Evolutionary conservation across 2,329 filamentous ascomycete species (phyloP), one percentile per base, ranked within the genome.

Genomic region (Botrytis galanthina): DNA sequence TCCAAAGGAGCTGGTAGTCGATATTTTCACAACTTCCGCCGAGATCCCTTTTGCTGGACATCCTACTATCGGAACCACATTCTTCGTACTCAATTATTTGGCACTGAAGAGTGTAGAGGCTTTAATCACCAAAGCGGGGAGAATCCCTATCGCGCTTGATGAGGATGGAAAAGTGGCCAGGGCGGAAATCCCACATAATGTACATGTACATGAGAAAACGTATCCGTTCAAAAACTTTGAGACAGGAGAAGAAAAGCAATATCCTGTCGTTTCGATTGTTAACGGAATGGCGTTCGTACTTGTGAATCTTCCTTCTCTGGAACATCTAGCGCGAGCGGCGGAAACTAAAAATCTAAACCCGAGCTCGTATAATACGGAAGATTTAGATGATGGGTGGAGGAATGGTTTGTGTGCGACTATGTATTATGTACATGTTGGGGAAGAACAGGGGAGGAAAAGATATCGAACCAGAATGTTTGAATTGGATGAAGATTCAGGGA

Each of bases 271-370:
- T 73, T 90, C 87, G 76, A 88, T 94, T 63, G 92, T 94, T 51
- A 89, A 88, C 62, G 93, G 92, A 66, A 92, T 95, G 90, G 88
- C 88, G 0, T 94, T 94, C 81, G 82, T 89, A n/a, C 86, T 93
- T 46, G 84, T 92, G 22, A 83, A 88, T 76, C 84, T 96, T 35
- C 84, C 87, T 0, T 86, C 85, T 71, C 81, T 93, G 16, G 88
- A 89, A 44, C 85, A 87, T 12, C 84, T 79, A 0, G 74, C 37
- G 0, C 71, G 74, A 42, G 76, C 73, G 4, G 84, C 4, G 76
- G 81, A 44, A 76, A 77, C 5, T 78, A 46, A 42, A 14, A 77
- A 75, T 48, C 80, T 48, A 77, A 78, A 44, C 79, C 83, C 20
- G 78, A 84, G 60, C 81, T 71, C 74, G 2, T 78, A 76, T 68